These are phyloP conservation scores for Metschnikowia corniflorae DNA, from an alignment of 805 yeast species.

Conservation along the genomic window DNA sequence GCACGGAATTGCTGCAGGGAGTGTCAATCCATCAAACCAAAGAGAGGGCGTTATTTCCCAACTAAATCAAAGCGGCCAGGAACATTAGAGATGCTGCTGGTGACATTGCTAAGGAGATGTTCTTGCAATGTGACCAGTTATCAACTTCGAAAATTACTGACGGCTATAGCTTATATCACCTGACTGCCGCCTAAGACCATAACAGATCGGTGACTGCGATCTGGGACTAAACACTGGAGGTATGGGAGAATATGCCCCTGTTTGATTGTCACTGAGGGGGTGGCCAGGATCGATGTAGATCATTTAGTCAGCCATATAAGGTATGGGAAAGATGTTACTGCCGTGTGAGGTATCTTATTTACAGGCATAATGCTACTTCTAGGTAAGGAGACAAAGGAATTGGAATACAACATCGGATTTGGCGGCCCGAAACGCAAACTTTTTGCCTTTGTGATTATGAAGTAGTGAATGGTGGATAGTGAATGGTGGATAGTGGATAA, in stretches of 20 bases:
- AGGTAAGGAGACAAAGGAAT: slow-evolving; percentile 81
- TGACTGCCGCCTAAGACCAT: slow-evolving; percentile 98
- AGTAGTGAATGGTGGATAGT: too few relatives aligned
- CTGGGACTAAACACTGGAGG: slow-evolving; percentile 97
- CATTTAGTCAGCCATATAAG: slow-evolving; percentile 87
- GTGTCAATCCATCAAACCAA: slow-evolving; percentile 84
- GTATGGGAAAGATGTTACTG: slow-evolving; percentile 94
- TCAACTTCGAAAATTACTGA: slow-evolving; percentile 89
- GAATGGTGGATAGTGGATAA: too few relatives aligned
- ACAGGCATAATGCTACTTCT: slow-evolving; percentile 91
- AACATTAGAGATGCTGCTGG: slow-evolving; percentile 94
- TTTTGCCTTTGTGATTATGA: too few relatives aligned
- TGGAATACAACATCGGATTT: slow-evolving; percentile 95
- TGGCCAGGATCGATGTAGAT: slow-evolving; percentile 69
- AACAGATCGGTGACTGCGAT: slow-evolving; percentile 94
- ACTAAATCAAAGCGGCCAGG: slow-evolving; percentile 83
- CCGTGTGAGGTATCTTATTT: slow-evolving; percentile 93
- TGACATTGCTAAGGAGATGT: slow-evolving; percentile 91
- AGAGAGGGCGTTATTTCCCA: slow-evolving; percentile 77
- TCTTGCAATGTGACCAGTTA: slow-evolving; percentile 93
- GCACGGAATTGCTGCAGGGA: slow-evolving; percentile 98
- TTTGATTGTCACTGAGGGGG: slow-evolving; percentile 82
- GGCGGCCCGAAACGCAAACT: slow-evolving; percentile 99
- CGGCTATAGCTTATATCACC: slow-evolving; percentile 84
- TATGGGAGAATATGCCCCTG: slow-evolving; percentile 99